Percentiles rank a stretch among this genome's conserved stretches.
These are phyloP conservation scores for Cornus suecica DNA, from an alignment of 148 eudicot genomes.

Conservation along the genomic window DNA sequence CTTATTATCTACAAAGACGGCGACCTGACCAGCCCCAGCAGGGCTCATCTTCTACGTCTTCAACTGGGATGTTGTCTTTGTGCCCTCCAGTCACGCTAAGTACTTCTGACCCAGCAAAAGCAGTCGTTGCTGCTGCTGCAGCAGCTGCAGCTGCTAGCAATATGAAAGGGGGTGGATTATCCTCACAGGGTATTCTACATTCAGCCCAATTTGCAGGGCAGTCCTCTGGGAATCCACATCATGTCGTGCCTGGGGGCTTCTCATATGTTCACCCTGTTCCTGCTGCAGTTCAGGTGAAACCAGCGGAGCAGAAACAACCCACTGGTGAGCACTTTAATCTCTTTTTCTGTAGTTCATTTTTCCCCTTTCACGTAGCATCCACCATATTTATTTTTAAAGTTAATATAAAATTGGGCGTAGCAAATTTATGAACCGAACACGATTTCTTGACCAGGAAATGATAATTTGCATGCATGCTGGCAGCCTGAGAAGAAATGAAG, in stretches of 20 bases:
- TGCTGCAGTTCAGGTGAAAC: slow-evolving; percentile 57
- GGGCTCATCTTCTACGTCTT: slow-evolving; percentile 36
- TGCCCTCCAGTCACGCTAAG: slow-evolving; percentile 38
- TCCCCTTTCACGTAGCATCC: neutral
- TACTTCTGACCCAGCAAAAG: slow-evolving; percentile 74
- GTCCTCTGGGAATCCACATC: slow-evolving; percentile 45
- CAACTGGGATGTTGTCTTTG: slow-evolving; percentile 70
- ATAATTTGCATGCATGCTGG: slow-evolving; percentile 46
- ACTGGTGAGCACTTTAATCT: slow-evolving; percentile 60
- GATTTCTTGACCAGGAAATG: slow-evolving; percentile 58
- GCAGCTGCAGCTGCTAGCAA: slow-evolving; percentile 45
- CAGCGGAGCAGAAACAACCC: slow-evolving; percentile 89
- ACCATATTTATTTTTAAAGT: slow-evolving; percentile 3
- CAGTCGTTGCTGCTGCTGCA: slow-evolving; percentile 61
- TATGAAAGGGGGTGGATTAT: slow-evolving; percentile 52
- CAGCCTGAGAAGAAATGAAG: slow-evolving; percentile 65
- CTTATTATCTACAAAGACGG: slow-evolving; percentile 61
- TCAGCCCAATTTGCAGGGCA: slow-evolving; percentile 55
- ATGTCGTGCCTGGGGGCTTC: slow-evolving; percentile 50
- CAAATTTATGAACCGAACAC: slow-evolving; percentile 29
- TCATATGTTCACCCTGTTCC: slow-evolving; percentile 55
- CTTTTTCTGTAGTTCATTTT: neutral
- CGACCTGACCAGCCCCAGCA: slow-evolving; percentile 54
- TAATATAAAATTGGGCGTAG: slow-evolving; percentile 11
- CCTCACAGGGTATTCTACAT: slow-evolving; percentile 46